Evolutionary conservation across 345 rosid species (phyloP).

Genomic region (Pistacia vera): DNA sequence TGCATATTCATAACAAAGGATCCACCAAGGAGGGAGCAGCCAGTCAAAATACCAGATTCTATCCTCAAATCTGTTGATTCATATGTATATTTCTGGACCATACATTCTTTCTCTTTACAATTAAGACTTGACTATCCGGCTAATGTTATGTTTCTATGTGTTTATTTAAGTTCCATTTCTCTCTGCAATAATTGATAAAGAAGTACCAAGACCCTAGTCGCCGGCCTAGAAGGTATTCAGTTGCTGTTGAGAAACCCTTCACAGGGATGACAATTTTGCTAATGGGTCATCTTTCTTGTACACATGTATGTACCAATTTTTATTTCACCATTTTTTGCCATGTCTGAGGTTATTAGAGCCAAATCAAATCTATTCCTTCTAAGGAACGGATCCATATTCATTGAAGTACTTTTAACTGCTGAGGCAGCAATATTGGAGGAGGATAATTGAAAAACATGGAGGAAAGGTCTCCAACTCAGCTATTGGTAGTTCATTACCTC

Average conservation of each 20-base stretch:
- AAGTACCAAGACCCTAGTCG: conserved; percentile 57
- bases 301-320: conserved; percentile 47
- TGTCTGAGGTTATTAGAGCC: too few species aligned
- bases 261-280: conserved; percentile 67
- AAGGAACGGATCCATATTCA: background rate
- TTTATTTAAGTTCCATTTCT: background rate
- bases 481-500: conserved; percentile 34
- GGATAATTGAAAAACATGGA: conserved; percentile 54
- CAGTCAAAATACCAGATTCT: conserved; percentile 53
- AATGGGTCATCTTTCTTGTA: conserved; percentile 64
- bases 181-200: conserved; percentile 51
- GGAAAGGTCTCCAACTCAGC: conserved; percentile 56
- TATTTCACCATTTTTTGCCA: too few species aligned
- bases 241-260: conserved; percentile 54
- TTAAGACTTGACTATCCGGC: too few species aligned
- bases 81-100: conserved; percentile 37
- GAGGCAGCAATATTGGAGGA: conserved; percentile 70
- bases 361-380: too few species aligned
- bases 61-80: conserved; percentile 48
- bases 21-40: conserved; percentile 63
- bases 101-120: background rate
- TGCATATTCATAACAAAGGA: conserved; percentile 59
- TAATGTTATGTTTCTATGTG: background rate
- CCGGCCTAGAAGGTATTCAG: conserved; percentile 47
- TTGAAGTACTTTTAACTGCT: background rate